Conservation (phyloP, 1,139 yeast genomes). For the Geotrichum fermentans region DNA sequence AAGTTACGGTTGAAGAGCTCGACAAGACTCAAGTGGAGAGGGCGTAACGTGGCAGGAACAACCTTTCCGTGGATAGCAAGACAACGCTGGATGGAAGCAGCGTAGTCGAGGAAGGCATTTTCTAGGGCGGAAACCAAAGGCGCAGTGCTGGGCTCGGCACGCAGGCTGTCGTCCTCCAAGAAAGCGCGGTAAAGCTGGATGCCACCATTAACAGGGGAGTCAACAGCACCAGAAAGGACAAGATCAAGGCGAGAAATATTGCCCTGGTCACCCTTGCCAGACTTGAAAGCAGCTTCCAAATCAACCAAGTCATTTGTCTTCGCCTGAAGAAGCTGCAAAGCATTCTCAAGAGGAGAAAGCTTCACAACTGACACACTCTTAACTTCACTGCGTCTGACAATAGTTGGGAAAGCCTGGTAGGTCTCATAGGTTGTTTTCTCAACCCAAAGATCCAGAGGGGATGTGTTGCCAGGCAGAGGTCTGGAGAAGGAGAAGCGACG, state of each 20-base stretch:
- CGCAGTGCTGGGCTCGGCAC: conserved; percentile 37
- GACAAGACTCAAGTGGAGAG: conserved; percentile 63
- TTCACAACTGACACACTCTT: conserved; percentile 48
- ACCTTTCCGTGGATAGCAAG: conserved; percentile 64
- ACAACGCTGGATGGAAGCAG: conserved; percentile 61
- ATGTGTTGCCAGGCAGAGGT: conserved; percentile 69
- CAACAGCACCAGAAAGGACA: conserved; percentile 81
- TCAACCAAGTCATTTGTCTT: conserved; percentile 71
- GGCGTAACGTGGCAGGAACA: conserved; percentile 53
- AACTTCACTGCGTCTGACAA: conserved; percentile 80
- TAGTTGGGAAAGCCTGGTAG: conserved; percentile 73
- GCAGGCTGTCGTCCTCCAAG: conserved; percentile 43
- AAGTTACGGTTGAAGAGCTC: conserved; percentile 66
- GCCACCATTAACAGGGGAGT: conserved; percentile 91
- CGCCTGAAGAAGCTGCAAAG: conserved; percentile 58
- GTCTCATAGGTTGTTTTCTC: conserved; percentile 82
- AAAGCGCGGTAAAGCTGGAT: conserved; percentile 77
- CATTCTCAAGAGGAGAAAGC: conserved; percentile 83
- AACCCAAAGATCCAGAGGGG: conserved; percentile 78
- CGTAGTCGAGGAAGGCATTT: conserved; percentile 65
- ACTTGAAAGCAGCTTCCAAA: conserved; percentile 58
- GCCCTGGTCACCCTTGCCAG: conserved; percentile 49
- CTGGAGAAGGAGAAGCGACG: conserved; percentile 64
- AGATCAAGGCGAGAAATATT: conserved; percentile 56
- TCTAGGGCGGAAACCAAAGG: conserved; percentile 49